phyloP scores from a whole-genome alignment of 2,329 filamentous ascomycete species.

The Rhexocercosporidium sp. region DNA sequence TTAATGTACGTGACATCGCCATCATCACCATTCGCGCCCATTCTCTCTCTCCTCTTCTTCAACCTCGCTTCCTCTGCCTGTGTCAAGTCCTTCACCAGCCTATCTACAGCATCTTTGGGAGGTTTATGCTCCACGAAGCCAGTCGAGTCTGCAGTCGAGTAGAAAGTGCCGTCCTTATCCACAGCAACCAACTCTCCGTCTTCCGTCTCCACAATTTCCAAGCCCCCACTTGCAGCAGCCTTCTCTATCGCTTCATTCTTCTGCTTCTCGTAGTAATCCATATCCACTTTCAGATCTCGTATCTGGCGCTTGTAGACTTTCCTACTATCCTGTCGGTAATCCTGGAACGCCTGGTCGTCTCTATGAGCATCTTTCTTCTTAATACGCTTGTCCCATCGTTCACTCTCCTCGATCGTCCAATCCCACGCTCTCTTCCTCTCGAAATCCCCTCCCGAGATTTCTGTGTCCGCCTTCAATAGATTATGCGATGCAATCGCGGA shows the following conservation, averaged over 20 bases:
- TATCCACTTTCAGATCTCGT: slow-evolving; percentile 73
- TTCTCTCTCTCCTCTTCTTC: slow-evolving; percentile 84
- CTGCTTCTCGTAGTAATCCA: slow-evolving; percentile 85
- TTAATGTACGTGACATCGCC: slow-evolving; percentile 98
- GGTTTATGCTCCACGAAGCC: slow-evolving; percentile 86
- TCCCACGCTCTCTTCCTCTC: slow-evolving; percentile 99
- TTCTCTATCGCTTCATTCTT: slow-evolving; percentile 85
- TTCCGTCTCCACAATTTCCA: slow-evolving; percentile 95
- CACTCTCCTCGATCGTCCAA: slow-evolving; percentile 94
- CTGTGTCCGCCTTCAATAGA: slow-evolving; percentile 87
- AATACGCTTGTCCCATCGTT: slow-evolving; percentile 89
- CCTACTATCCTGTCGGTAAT: slow-evolving; percentile 84
- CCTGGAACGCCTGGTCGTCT: slow-evolving; percentile 87
- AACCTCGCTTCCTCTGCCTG: slow-evolving; percentile 87
- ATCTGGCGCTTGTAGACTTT: slow-evolving; percentile 96
- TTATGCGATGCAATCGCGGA: slow-evolving; percentile 91
- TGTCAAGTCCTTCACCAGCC: slow-evolving; percentile 82
- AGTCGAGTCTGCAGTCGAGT: slow-evolving; percentile 83
- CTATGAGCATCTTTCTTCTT: slow-evolving; percentile 82
- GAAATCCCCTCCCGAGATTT: slow-evolving; percentile 86
- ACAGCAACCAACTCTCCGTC: slow-evolving; percentile 93
- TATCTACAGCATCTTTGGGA: slow-evolving; percentile 84
- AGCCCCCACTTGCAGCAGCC: slow-evolving; percentile 80
- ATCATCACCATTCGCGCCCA: slow-evolving; percentile 79
- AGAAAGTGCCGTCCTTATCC: slow-evolving; percentile 89